Base-by-base conservation (phyloP, 441 rosid species). In the Mallotus japonicus region DNA sequence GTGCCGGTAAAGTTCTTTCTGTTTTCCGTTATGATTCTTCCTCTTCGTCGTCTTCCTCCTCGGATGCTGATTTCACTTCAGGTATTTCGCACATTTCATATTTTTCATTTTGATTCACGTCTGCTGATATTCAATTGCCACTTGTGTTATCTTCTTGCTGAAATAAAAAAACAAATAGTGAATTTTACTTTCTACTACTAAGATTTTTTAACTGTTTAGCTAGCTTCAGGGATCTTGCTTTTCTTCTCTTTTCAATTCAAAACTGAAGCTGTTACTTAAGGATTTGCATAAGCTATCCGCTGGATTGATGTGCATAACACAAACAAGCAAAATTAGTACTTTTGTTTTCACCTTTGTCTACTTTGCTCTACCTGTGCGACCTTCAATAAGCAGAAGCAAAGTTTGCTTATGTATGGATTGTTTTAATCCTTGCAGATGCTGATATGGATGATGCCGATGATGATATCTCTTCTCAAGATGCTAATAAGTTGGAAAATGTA, bases 1-100 rank as follows among this genome's bases (percentile, higher is more conserved):
- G 97, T 68, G 92, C 97, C 46, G 92, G 91, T 0, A 89, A 86
- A 83, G 79, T 89, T 54, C 76, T 95, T 22, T 79, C 97, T 20
- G 92, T 91, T 79, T 86, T 92, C 65, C 82, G 83, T 73, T 67
- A 87, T 8, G 92, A 85, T 4, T 84, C 90, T 8, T 87, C 90
- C 34, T 74, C 85, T 10, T 44, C 89, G 20, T 73, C 75, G 0
- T 89, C 90, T 0, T 88, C 86, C 4, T 80, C 89, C 20, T 77
- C 73, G 6, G 79, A 62, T 12, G 79, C 57, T 16, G 85, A 75
- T 75, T 83, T 83, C 42, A 55, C 64, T 79, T 84, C 92, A 73
- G 97, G 92, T 87, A 59, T 50, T 51, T 6, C 14, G 5, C 7
- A 7, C 67, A 24, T 55, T 59, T 8, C 16, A n/a, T 50, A 57